These are phyloP conservation scores for Thalia dealbata DNA, from an alignment of 176 grass and related monocot genomes.

Conservation along the genomic window DNA sequence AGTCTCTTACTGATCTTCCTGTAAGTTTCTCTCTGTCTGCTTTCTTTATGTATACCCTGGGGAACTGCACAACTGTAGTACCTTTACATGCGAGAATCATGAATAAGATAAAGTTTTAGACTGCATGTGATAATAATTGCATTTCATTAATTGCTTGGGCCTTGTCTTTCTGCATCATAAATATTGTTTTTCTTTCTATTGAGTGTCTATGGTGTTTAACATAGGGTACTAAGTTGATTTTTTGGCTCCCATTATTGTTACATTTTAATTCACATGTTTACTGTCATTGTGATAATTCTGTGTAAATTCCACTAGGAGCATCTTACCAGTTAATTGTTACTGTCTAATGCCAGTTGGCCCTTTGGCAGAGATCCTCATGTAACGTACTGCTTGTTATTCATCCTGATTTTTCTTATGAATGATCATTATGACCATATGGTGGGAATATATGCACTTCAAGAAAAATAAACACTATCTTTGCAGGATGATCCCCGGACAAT, in stretches of 20 bases:
- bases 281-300: background rate
- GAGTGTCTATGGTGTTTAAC: too few species aligned
- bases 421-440: background rate
- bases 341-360: background rate
- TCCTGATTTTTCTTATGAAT: background rate
- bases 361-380: background rate
- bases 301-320: background rate
- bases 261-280: too few species aligned
- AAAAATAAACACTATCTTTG: constrained; percentile 13
- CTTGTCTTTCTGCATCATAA: too few species aligned
- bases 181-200: too few species aligned
- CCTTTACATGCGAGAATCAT: background rate
- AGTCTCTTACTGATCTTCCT: constrained; percentile 78
- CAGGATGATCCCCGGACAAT: constrained; percentile 88
- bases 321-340: background rate
- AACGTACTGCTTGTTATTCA: background rate
- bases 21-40: constrained; percentile 40
- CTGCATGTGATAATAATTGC: too few species aligned
- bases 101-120: background rate
- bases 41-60: background rate
- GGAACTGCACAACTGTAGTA: background rate
- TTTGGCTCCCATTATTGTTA: too few species aligned
- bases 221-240: too few species aligned
- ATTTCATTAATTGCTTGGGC: too few species aligned
- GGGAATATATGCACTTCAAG: constrained; percentile 38